A percentile compares a stretch with the other conserved stretches of the same genome.
phyloP scores from a whole-genome alignment of 2,329 filamentous ascomycete genomes.

The Acrocalymma vagum region DNA sequence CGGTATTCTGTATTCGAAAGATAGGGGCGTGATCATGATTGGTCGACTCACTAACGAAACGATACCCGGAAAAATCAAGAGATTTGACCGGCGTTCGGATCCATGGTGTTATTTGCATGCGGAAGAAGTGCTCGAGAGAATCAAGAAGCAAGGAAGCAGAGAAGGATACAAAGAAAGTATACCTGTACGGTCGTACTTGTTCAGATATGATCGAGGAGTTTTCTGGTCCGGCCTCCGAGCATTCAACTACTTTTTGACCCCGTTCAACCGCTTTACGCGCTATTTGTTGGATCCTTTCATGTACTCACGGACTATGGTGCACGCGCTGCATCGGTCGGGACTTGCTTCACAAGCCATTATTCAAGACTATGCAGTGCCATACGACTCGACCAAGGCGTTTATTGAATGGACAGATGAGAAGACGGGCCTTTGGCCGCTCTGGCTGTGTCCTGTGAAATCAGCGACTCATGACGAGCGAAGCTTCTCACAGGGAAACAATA shows the following conservation, averaged over 20 bases:
- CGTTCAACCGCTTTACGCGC: slow-evolving; percentile 67
- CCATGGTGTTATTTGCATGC: slow-evolving; percentile 80
- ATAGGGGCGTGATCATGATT: slow-evolving; percentile 66
- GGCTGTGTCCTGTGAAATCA: slow-evolving; percentile 63
- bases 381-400: slow-evolving; percentile 60
- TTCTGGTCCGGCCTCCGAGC: slow-evolving; percentile 72
- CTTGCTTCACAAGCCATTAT: slow-evolving; percentile 66
- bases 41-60: slow-evolving; percentile 64
- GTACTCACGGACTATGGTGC: slow-evolving; percentile 69
- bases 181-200: slow-evolving; percentile 63
- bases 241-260: slow-evolving; percentile 67
- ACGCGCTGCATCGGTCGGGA: slow-evolving; percentile 67
- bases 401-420: slow-evolving; percentile 59
- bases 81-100: slow-evolving; percentile 67
- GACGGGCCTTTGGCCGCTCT: slow-evolving; percentile 64
- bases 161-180: slow-evolving; percentile 49
- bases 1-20: slow-evolving; percentile 68
- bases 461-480: slow-evolving; percentile 30
- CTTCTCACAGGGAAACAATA: slow-evolving; percentile 39
- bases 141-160: slow-evolving; percentile 3
- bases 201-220: slow-evolving; percentile 69
- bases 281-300: slow-evolving; percentile 68
- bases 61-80: slow-evolving; percentile 41
- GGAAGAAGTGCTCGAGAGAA: slow-evolving; percentile 40
- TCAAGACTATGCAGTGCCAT: slow-evolving; percentile 70